These are phyloP conservation scores for Isoetes taiwanensis DNA, from an alignment of 75 land plant species.

Conservation along the genomic window DNA sequence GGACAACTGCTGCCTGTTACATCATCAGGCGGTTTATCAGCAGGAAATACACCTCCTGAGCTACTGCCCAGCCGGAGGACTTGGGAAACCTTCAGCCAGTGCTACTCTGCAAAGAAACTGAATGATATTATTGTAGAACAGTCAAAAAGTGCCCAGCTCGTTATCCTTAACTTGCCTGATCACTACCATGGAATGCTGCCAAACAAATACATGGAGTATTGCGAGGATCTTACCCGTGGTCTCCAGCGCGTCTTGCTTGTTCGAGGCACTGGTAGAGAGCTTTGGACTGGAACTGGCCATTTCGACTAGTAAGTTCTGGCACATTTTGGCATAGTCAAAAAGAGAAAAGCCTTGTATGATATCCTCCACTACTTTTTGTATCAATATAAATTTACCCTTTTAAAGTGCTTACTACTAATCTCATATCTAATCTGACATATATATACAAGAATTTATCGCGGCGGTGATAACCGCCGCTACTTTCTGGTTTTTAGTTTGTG, in stretches of 20 bases:
- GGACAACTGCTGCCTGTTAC: too few relatives aligned
- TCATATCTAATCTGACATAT: too few relatives aligned
- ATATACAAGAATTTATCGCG: too few relatives aligned
- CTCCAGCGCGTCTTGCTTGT: conserved; percentile 18
- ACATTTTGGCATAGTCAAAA: too few relatives aligned
- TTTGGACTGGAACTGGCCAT: conserved; percentile 17
- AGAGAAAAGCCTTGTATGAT: too few relatives aligned
- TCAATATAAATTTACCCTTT: too few relatives aligned
- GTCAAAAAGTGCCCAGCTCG: conserved; percentile 15
- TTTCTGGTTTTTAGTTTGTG: too few relatives aligned
- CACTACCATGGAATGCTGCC: conserved; percentile 22
- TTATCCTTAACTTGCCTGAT: conserved; percentile 21
- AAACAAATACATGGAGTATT: conserved; percentile 18
- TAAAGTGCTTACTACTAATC: too few relatives aligned
- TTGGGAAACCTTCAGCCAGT: conserved; percentile 24
- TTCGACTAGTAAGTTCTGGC: neutral
- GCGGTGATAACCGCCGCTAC: too few relatives aligned
- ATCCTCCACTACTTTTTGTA: too few relatives aligned
- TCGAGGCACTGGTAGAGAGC: conserved; percentile 22
- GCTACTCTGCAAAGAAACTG: conserved; percentile 22
- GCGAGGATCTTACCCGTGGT: conserved; percentile 17
- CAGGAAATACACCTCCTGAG: too few relatives aligned
- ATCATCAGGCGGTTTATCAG: too few relatives aligned
- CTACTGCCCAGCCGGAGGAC: conserved; percentile 15
- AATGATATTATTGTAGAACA: conserved; percentile 22